Base-by-base conservation (phyloP, 106 monocot species). In the Dendrobium huoshanense region DNA sequence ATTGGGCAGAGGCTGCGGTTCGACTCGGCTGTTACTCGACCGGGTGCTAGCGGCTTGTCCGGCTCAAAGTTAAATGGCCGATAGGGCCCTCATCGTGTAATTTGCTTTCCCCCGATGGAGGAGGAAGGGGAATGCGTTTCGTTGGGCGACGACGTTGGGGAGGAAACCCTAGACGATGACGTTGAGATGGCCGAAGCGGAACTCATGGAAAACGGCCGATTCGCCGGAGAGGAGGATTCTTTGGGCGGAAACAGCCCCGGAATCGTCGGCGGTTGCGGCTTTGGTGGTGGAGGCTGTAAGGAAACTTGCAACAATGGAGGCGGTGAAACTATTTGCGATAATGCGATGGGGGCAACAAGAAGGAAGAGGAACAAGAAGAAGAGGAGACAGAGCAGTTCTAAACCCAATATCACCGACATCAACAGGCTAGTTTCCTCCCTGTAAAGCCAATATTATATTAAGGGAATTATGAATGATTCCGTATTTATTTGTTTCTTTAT, bases 361-460 rank as follows among this genome's bases (percentile, higher is more conserved):
- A 48, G 19, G 82, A 85, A 47, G 79, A 81, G 73, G 20, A 89
- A 87, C 56, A 92, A 79, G 84, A 92, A 80, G 80, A 87, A 73
- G 83, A 87, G 51, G 82, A 84, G 43, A 75, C 85, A 77, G 77
- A 72, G 56, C 75, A 41, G 79, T 31, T 77, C 77, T n/a, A 73
- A 67, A 64, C 20, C 78, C 55, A 89, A 59, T 64, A 85, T 90
- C 49, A 80, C 87, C 10, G 86, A 90, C 77, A 83, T 93, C 51
- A 90, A 93, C 75, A 77, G 88, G 93, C 88, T 72, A 42, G 43
- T 3, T 80, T 80, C 24, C 37, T 67, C 27, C 25, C 31, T 31
- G 31, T 31, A 31, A 31, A 31, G 31, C 31, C 0, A 31, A 31
- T 31, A 31, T 31, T 31, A 31, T 31, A 31, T 31, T 31, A 31